These are phyloP conservation scores for Gliomastix tumulicola DNA, from an alignment of 2,329 filamentous ascomycete genomes.

Conservation along the genomic window DNA sequence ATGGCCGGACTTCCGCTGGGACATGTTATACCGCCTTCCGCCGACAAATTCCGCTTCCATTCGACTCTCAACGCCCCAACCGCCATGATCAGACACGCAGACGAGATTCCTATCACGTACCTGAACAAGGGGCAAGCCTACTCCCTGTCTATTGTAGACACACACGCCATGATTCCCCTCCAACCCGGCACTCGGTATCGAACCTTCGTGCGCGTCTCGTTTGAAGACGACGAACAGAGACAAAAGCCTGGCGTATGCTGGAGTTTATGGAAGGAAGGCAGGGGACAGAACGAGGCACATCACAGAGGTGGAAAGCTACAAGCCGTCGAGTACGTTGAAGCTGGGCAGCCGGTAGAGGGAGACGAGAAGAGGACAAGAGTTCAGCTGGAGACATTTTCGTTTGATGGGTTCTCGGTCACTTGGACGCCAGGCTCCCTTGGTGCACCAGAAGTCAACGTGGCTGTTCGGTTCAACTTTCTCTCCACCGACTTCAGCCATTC, in stretches of 20 bases:
- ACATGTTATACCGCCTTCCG: constrained; percentile 41
- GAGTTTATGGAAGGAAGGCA: constrained; percentile 90
- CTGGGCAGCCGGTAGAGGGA: constrained; percentile 49
- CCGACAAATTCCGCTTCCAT: constrained; percentile 80
- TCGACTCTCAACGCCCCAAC: constrained; percentile 89
- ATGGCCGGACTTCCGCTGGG: constrained; percentile 37
- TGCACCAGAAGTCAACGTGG: constrained; percentile 70
- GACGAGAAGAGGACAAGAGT: constrained; percentile 62
- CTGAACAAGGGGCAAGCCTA: constrained; percentile 97
- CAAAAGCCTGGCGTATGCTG: constrained; percentile 76
- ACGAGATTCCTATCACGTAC: constrained; percentile 96
- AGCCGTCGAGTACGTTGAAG: constrained; percentile 87
- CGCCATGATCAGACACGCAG: constrained; percentile 84
- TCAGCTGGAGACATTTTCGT: constrained; percentile 70
- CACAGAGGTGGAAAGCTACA: constrained; percentile 87
- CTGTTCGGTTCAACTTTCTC: constrained; percentile 95
- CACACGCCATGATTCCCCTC: constrained; percentile 51
- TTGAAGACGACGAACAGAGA: constrained; percentile 91
- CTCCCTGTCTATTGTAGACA: constrained; percentile 77
- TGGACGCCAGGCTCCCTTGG: constrained; percentile 73
- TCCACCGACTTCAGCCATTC: constrained; percentile 99
- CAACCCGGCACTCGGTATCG: constrained; percentile 65
- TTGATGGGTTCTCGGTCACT: constrained; percentile 87
- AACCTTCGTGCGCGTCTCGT: constrained; percentile 90
- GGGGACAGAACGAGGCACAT: constrained; percentile 92